These are phyloP conservation scores for Xylaria sp. DNA, from an alignment of 2,329 filamentous ascomycete genomes.

Conservation along the genomic window DNA sequence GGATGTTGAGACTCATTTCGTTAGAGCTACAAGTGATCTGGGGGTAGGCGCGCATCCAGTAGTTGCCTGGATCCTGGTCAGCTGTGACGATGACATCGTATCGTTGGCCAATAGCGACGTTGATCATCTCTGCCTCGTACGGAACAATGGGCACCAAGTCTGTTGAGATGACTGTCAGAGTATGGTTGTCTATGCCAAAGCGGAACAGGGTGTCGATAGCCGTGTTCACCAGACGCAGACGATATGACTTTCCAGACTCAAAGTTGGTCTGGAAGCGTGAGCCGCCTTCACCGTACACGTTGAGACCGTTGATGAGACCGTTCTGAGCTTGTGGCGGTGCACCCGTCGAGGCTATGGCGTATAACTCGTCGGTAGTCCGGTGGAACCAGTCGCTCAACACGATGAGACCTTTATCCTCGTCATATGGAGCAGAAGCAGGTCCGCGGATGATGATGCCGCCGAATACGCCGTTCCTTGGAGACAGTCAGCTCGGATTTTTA, in stretches of 20 bases:
- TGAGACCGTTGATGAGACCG: constrained; percentile 45
- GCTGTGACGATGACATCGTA: constrained; percentile 56
- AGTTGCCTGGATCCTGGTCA: constrained; percentile 45
- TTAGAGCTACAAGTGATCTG: constrained; percentile 50
- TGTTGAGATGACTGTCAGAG: constrained; percentile 60
- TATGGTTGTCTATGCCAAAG: constrained; percentile 63
- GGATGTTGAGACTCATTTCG: constrained; percentile 50
- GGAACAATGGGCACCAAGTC: constrained; percentile 65
- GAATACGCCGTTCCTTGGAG: constrained; percentile 35
- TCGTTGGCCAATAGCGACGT: constrained; percentile 44
- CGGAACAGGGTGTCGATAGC: constrained; percentile 52
- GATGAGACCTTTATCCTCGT: constrained; percentile 65
- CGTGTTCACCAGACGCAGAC: constrained; percentile 55
- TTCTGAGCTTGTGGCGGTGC: constrained; percentile 49
- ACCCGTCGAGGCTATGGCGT: constrained; percentile 33
- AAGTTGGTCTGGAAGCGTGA: constrained; percentile 47
- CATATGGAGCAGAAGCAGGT: constrained; percentile 62
- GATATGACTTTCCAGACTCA: constrained; percentile 50
- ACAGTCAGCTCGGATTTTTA: constrained; percentile 7
- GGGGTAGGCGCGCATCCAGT: constrained; percentile 56
- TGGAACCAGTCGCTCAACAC: constrained; percentile 66
- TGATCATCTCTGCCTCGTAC: constrained; percentile 54
- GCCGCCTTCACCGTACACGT: constrained; percentile 45
- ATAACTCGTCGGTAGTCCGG: constrained; percentile 47
- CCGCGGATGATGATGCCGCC: constrained; percentile 67